phyloP scores from a whole-genome alignment of 768 basidiomycete genomes.

The Termitomyces sp. region DNA sequence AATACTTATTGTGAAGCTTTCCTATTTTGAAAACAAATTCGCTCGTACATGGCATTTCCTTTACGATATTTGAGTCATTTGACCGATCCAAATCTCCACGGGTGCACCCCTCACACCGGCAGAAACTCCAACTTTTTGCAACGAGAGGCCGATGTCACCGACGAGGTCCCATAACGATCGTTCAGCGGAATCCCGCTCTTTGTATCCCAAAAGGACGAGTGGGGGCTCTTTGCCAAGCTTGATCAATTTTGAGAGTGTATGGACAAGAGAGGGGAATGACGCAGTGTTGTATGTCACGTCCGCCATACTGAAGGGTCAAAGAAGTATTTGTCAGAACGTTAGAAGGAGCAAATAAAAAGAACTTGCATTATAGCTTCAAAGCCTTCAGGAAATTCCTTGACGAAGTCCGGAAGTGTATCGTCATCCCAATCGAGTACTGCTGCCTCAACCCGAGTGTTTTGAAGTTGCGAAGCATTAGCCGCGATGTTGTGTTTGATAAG shows the following conservation, averaged over 20 bases:
- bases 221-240: conserved; percentile 28
- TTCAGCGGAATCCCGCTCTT: conserved; percentile 79
- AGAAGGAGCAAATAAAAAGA: conserved; percentile 5
- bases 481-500: conserved; percentile 71
- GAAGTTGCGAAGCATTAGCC: conserved; percentile 36
- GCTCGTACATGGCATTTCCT: background rate
- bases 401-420: conserved; percentile 43
- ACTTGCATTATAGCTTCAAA: conserved; percentile 56
- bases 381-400: conserved; percentile 28
- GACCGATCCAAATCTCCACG: conserved; percentile 71
- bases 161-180: conserved; percentile 69
- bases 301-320: conserved; percentile 62
- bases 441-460: conserved; percentile 26
- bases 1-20: background rate
- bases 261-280: conserved; percentile 74
- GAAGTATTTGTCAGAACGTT: background rate
- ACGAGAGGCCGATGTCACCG: conserved; percentile 44
- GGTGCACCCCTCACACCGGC: conserved; percentile 59
- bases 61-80: background rate
- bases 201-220: conserved; percentile 74
- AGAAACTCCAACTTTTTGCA: conserved; percentile 53
- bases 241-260: conserved; percentile 58
- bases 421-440: conserved; percentile 76
- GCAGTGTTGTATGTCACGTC: conserved; percentile 91
- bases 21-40: background rate